Conservation (phyloP, 805 yeast genomes). For the Metschnikowia kunwiensis region DNA sequence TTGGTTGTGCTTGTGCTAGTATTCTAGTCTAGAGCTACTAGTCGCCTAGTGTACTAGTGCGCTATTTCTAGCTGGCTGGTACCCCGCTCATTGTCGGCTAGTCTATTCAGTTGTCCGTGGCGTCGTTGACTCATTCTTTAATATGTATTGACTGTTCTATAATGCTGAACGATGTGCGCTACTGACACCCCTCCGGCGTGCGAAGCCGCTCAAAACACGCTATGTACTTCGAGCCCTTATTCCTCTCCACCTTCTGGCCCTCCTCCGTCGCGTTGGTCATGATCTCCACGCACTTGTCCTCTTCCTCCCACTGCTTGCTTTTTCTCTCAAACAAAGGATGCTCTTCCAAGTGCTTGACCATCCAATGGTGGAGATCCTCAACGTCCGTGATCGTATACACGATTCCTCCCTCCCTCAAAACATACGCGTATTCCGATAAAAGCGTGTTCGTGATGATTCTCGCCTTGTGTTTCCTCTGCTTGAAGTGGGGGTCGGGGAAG, state of each 20-base stretch:
- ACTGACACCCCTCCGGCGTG: constrained; percentile 42
- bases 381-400: constrained; percentile 96
- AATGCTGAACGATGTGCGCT: constrained; percentile 6
- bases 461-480: constrained; percentile 95
- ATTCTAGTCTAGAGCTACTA: too few species aligned
- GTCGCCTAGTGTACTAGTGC: too few species aligned
- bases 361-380: constrained; percentile 89
- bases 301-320: constrained; percentile 70
- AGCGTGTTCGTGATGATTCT: constrained; percentile 89
- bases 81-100: too few species aligned
- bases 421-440: constrained; percentile 88
- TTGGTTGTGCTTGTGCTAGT: too few species aligned
- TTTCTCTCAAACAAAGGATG: constrained; percentile 91
- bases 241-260: constrained; percentile 93
- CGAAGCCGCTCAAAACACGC: constrained; percentile 83
- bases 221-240: constrained; percentile 79
- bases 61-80: too few species aligned
- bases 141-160: constrained; percentile 4
- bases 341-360: constrained; percentile 85
- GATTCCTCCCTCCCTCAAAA: constrained; percentile 79
- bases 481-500: constrained; percentile 99
- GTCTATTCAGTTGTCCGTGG: too few species aligned
- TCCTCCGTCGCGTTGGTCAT: constrained; percentile 96
- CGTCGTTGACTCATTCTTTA: constrained; percentile 1
- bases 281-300: constrained; percentile 77